Evolutionary conservation across 352 stramenopile species (phyloP).

Genomic region (Pythium myriotylum): DNA sequence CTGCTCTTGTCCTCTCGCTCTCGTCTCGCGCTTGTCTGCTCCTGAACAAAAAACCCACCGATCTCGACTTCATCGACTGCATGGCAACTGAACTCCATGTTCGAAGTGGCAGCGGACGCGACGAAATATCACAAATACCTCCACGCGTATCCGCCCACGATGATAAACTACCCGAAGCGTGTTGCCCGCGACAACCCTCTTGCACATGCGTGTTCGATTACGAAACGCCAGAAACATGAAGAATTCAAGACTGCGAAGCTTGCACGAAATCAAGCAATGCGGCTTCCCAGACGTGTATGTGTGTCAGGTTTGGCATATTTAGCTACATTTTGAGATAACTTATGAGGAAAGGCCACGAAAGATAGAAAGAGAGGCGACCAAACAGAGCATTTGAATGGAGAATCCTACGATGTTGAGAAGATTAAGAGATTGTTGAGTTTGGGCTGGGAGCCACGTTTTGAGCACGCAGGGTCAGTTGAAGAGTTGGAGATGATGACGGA

Average conservation of each 20-base stretch:
- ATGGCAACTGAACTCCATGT: background rate
- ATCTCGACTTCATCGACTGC: slow-evolving; percentile 4
- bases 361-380: slow-evolving; percentile 13
- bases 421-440: too few species aligned
- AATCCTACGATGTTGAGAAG: background rate
- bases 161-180: slow-evolving; percentile 9
- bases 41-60: background rate
- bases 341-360: slow-evolving; percentile 29
- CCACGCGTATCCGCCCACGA: background rate
- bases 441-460: background rate
- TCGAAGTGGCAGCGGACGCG: slow-evolving; percentile 1
- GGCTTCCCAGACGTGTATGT: background rate
- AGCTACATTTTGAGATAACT: slow-evolving; percentile 34
- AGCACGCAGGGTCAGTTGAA: background rate
- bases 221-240: slow-evolving; percentile 13
- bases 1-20: background rate
- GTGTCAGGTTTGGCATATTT: slow-evolving; percentile 26
- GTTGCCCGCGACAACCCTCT: slow-evolving; percentile 11
- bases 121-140: background rate
- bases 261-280: slow-evolving; percentile 14
- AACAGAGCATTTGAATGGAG: background rate
- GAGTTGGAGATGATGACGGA: background rate
- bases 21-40: background rate
- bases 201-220: background rate
- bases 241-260: slow-evolving; percentile 4